Evolutionary conservation across 805 yeast species (phyloP), one percentile per base, ranked within the genome.

Genomic region (Clavispora carvajalis): DNA sequence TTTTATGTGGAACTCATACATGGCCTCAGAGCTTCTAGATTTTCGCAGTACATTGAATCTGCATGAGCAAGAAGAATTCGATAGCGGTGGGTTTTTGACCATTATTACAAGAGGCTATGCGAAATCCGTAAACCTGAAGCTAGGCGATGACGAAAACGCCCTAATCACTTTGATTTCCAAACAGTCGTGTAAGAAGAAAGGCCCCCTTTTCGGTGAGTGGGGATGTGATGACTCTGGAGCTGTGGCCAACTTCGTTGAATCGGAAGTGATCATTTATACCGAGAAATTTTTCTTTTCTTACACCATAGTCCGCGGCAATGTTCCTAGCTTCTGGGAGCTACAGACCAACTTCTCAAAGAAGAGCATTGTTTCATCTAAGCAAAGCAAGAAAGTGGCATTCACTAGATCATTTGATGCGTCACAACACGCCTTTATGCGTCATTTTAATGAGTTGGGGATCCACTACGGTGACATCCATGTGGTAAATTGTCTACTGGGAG

Each of bases 161-260:
- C 51, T 73, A 37, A 45, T 77, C 26, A 74, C 81, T 0, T 60
- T 77, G 9, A 71, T 77, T 9, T 67, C 79, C 3, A 76, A 73
- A 48, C 82, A 77, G 46, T 65, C 72, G 22, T 73, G 79, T 43
- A 53, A 54, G 22, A 73, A 71, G 45, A 58, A 58, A 26, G 80
- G 80, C 0, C 68, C 73, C 0, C 55, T 76, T 15, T 76, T 76
- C 52, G 82, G 82, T 1, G 76, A 76, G 22, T 73, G 73, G 63
- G 78, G 82, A 24, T 65, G 76, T 49, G 82, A 77, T 51, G 82
- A 77, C 45, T 72, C 73, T 30, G 79, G 81, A 1, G 65, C 67
- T 17, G 77, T 67, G 11, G 65, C 79, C 3, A 75, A 76, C 48
- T 76, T 63, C 49, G 74, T 68, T 17, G 82, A 77, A 48, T 63